Conservation (phyloP, 2,329 filamentous ascomycete genomes). For the Ambrosiella xylebori region DNA sequence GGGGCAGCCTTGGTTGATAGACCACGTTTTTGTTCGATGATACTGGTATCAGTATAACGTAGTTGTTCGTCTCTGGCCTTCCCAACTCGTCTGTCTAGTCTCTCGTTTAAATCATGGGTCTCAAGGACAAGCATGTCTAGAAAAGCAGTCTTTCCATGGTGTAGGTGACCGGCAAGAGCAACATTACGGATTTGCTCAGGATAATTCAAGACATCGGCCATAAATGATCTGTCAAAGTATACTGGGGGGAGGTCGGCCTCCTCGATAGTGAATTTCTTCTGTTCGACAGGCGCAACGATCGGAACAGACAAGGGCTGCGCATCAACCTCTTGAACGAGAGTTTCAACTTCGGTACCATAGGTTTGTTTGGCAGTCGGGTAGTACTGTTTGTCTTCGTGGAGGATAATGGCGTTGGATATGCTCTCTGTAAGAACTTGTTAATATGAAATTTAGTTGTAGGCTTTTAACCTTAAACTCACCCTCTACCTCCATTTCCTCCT, state of each 20-base stretch:
- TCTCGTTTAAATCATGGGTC: conserved; percentile 72
- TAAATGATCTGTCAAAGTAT: conserved; percentile 74
- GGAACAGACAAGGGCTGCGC: conserved; percentile 81
- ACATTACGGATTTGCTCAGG: conserved; percentile 89
- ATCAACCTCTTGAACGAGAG: conserved; percentile 91
- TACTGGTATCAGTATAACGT: conserved; percentile 83
- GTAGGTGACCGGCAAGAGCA: conserved; percentile 77
- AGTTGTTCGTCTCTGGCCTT: conserved; percentile 76
- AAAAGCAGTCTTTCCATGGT: conserved; percentile 95
- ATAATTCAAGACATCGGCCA: conserved; percentile 91
- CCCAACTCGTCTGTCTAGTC: conserved; percentile 64
- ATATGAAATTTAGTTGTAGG: not conserved
- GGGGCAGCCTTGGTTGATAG: conserved; percentile 84
- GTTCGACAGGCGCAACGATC: conserved; percentile 80
- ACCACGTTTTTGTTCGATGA: conserved; percentile 76
- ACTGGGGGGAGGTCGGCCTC: conserved; percentile 82
- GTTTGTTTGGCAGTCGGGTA: conserved; percentile 96
- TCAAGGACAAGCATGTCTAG: conserved; percentile 97
- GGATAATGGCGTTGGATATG: conserved; percentile 87
- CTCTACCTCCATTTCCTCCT: conserved; percentile 89
- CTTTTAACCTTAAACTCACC: conserved; percentile 29
- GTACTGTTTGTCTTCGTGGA: conserved; percentile 99
- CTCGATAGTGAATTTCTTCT: conserved; percentile 92
- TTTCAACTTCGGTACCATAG: conserved; percentile 88
- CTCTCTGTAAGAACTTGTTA: conserved; percentile 31